These are phyloP conservation scores for Fusarium continuum DNA, from an alignment of 2,329 filamentous ascomycete species.

Conservation along the genomic window DNA sequence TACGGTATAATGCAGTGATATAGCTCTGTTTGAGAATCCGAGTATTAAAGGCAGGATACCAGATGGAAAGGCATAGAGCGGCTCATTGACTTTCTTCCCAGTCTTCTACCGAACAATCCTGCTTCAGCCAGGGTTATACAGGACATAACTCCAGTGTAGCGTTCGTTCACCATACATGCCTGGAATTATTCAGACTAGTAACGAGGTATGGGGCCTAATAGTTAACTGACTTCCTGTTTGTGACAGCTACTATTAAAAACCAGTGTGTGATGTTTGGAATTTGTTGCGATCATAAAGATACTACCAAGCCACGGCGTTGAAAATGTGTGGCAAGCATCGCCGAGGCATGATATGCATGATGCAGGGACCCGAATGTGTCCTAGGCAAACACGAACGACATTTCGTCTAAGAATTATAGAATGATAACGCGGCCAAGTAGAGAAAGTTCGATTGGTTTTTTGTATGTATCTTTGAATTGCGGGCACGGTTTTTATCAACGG, in stretches of 20 bases:
- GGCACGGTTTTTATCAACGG: background rate
- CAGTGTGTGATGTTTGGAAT: too few relatives aligned
- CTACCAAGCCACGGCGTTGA: background rate
- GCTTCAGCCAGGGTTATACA: background rate
- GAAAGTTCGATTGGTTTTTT: background rate
- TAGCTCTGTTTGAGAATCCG: background rate
- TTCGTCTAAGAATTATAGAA: background rate
- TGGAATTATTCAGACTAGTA: too few relatives aligned
- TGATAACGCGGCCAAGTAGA: background rate
- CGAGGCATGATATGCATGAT: slow-evolving; percentile 5
- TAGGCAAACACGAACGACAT: slow-evolving; percentile 1
- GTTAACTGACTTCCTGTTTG: too few relatives aligned
- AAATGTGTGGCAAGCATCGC: background rate
- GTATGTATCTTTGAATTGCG: background rate
- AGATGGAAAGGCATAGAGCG: too few relatives aligned
- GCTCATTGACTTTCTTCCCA: too few relatives aligned
- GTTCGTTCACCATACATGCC: background rate
- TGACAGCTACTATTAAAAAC: too few relatives aligned
- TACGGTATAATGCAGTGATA: background rate
- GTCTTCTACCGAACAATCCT: background rate
- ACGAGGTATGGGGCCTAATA: background rate
- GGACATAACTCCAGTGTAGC: background rate
- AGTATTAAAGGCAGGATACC: background rate
- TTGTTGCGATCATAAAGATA: too few relatives aligned
- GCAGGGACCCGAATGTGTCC: slow-evolving; percentile 8